Evolutionary conservation across 208 protist species (phyloP).

Genomic region (Eutreptiella sp.): DNA sequence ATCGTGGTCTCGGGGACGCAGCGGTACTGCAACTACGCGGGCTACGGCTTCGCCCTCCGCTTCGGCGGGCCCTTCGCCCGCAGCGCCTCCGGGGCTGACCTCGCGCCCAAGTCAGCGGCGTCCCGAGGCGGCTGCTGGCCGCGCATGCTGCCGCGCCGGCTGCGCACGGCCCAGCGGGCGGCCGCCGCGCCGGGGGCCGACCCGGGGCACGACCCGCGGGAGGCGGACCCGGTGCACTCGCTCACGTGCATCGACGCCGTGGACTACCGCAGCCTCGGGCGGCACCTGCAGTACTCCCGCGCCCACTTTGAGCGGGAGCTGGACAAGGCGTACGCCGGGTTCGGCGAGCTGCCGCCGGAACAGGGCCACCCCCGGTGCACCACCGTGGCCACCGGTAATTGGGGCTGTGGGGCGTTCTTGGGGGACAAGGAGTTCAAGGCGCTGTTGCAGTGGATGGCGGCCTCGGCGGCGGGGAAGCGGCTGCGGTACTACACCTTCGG

Average conservation of each 20-base stretch:
- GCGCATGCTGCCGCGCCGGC: too few species aligned
- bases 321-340: slow-evolving; percentile 68
- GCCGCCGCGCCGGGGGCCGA: too few species aligned
- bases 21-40: slow-evolving; percentile 50
- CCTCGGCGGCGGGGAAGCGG: slow-evolving; percentile 43
- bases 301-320: slow-evolving; percentile 56
- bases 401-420: slow-evolving; percentile 80
- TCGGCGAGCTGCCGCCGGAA: slow-evolving; percentile 33
- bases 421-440: slow-evolving; percentile 70
- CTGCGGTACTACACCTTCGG: slow-evolving; percentile 55
- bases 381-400: slow-evolving; percentile 66
- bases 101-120: not conserved
- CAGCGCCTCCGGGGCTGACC: not conserved
- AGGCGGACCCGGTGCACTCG: not conserved
- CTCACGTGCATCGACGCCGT: slow-evolving; percentile 66
- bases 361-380: slow-evolving; percentile 24
- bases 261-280: slow-evolving; percentile 33
- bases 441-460: slow-evolving; percentile 71
- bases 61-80: slow-evolving; percentile 29
- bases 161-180: too few species aligned
- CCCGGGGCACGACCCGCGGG: too few species aligned
- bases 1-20: slow-evolving; percentile 55
- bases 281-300: slow-evolving; percentile 44
- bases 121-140: too few species aligned
- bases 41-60: slow-evolving; percentile 60